phyloP scores from a whole-genome alignment of 148 eudicot species.

The Persicaria tinctoria region DNA sequence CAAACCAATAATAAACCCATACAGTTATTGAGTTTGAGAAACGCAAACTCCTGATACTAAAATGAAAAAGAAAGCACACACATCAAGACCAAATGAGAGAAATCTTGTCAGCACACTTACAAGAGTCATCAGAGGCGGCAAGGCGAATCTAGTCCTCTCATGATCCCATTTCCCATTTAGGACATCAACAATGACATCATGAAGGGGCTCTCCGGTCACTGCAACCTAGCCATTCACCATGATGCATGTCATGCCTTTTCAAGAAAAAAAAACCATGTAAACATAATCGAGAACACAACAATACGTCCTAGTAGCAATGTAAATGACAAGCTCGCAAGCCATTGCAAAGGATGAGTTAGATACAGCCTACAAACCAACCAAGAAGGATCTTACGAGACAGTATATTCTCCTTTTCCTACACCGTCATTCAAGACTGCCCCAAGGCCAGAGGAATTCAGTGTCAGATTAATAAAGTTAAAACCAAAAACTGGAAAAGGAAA shows the following conservation, averaged over 20 bases:
- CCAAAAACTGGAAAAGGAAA: neutral
- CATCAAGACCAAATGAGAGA: neutral
- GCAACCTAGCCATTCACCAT: slow-evolving; percentile 40
- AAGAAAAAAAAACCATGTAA: neutral
- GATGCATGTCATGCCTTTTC: neutral
- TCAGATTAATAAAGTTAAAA: neutral
- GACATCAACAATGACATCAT: slow-evolving; percentile 56
- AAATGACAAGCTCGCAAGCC: neutral
- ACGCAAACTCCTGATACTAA: neutral
- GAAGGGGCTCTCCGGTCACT: slow-evolving; percentile 36
- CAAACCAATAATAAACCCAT: neutral
- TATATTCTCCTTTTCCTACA: neutral
- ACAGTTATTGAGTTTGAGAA: neutral
- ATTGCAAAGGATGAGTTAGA: neutral
- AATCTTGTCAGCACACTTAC: slow-evolving; percentile 34
- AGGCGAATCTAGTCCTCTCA: slow-evolving; percentile 60
- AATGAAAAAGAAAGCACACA: neutral
- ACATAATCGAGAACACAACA: neutral
- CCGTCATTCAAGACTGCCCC: neutral
- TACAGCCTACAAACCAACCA: neutral
- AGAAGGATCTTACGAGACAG: neutral
- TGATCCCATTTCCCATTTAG: slow-evolving; percentile 90
- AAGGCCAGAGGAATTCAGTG: neutral
- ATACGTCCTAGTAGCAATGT: neutral
- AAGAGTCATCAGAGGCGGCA: slow-evolving; percentile 89